Base-by-base conservation (phyloP, 306 rosid genomes). In the Cicer arietinum region DNA sequence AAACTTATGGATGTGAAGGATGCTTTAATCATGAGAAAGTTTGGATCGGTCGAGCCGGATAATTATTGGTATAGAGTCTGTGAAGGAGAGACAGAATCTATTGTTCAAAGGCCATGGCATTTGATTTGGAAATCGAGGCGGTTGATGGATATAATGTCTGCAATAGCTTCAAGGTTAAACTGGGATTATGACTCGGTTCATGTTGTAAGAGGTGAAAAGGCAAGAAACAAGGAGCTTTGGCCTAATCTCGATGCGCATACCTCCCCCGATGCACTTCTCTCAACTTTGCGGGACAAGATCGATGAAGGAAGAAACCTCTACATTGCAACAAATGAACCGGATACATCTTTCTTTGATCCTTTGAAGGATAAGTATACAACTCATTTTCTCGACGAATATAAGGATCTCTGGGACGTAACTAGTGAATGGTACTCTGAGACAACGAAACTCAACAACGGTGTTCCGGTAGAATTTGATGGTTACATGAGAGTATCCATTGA, bases 51-150 rank as follows among this genome's bases (percentile, higher is more conserved):
- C 7, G 99, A 95, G 87, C 98, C 98, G 0, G 98, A 95, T 85
- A 95, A 95, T 70, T 92, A 92, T 71, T 88, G 99, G 98, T 95
- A 90, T 56, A 87, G 99, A 67, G 99, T 92, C 50, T 95, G 99
- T 70, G 99, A 95, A 82, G 97, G 99, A 75, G 98, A 95, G 84
- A 89, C 97, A 1, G 98, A 95, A 81, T 90, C 98, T 0, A 80
- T 88, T 16, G 81, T 92, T 77, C 96, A 88, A 77, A 88, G 99
- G 81, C 98, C 99, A 6, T 95, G 98, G 99, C 87, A 90, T 89
- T 84, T 89, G 86, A 20, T 95, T 64, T 95, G 99, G 99, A 95
- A 95, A 81, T 95, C 99, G 1, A 95, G 91, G 80, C 81, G 97
- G 43, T 80, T 95, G 77, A 88, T 95, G 98, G 99, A 92, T 65